Evolutionary conservation across 805 yeast genomes (phyloP), one percentile per base, ranked within the genome.

Genomic region (Starmerella floricola): DNA sequence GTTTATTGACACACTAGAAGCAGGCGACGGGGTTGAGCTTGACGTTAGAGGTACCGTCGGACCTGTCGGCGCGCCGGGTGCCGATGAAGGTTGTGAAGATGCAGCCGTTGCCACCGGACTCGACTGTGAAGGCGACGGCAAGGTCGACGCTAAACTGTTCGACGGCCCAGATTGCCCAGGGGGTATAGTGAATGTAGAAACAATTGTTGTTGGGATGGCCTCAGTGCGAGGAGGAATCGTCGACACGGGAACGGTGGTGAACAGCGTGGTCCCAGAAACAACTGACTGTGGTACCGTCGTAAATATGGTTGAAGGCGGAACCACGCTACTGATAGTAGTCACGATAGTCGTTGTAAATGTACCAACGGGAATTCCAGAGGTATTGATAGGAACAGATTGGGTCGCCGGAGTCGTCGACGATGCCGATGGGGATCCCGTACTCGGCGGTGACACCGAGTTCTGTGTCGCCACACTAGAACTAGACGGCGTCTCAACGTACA

Each of bases 221-320:
- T 6, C 8, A 12, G 36, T 39, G 16, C 31, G 27, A 11, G 23
- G 23, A 5, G 20, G 30, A 24, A 34, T 17, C 18, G 37, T 34
- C 6, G 37, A 24, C 13, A 10, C 31, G 38, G 33, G 33, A 8
- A 36, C 27, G 5, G 39, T 36, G 3, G 33, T 17, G 40, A 29
- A 37, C 15, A 37, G 16, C 6, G 40, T 37, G 10, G 40, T 37
- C 8, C 43, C 47, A 10, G 53, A 38, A 21, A 34, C 18, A 13
- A 42, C 36, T 8, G 49, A 23, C 10, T 38, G 49, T 4, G 51
- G 50, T 18, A 47, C 34, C 10, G 41, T 38, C 8, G 44, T 42
- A 26, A 36, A 36, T 11, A 35, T 34, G 6, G 46, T 41, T 11
- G 46, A 34, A 10, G 39, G 35, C 10, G 38, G 36, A 8, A 40